Percentiles rank a stretch among this genome's conserved stretches.
These are phyloP conservation scores for Meyerozyma guilliermondii DNA, from an alignment of 1,139 yeast genomes.

Conservation along the genomic window DNA sequence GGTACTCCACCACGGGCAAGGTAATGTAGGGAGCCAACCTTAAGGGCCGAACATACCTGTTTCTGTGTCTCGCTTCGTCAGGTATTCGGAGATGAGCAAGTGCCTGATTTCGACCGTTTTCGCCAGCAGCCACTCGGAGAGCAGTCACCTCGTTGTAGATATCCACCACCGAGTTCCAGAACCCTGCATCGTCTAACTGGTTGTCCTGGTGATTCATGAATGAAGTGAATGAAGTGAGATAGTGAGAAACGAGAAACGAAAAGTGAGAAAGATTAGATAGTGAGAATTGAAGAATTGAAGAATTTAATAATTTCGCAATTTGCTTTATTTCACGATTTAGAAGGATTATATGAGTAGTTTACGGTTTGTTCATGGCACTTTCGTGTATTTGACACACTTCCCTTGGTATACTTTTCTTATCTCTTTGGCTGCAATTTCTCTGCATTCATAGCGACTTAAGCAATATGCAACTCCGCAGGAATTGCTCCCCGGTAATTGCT, in stretches of 20 bases:
- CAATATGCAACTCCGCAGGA: conserved; percentile 11
- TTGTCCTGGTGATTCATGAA: background rate
- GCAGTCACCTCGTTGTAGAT: background rate
- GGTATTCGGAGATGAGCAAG: background rate
- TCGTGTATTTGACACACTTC: too few relatives aligned
- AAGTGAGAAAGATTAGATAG: too few relatives aligned
- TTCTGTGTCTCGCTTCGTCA: background rate
- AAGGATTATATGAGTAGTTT: too few relatives aligned
- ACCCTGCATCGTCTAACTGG: background rate
- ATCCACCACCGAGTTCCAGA: background rate
- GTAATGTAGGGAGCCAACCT: background rate
- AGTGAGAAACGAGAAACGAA: too few relatives aligned
- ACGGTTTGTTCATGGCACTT: too few relatives aligned
- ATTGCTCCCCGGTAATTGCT: background rate
- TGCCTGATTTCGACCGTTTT: background rate
- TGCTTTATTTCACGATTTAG: too few relatives aligned
- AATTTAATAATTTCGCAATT: too few relatives aligned
- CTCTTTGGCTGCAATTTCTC: background rate
- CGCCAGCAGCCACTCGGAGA: background rate
- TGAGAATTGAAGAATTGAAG: too few relatives aligned
- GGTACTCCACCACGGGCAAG: background rate
- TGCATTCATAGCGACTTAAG: conserved; percentile 6
- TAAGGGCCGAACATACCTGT: background rate
- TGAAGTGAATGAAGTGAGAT: too few relatives aligned
- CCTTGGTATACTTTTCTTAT: too few relatives aligned